Percentiles rank a stretch among this genome's conserved stretches.
phyloP scores from a whole-genome alignment of 2,329 filamentous ascomycete species.

The Fusarium sp. region DNA sequence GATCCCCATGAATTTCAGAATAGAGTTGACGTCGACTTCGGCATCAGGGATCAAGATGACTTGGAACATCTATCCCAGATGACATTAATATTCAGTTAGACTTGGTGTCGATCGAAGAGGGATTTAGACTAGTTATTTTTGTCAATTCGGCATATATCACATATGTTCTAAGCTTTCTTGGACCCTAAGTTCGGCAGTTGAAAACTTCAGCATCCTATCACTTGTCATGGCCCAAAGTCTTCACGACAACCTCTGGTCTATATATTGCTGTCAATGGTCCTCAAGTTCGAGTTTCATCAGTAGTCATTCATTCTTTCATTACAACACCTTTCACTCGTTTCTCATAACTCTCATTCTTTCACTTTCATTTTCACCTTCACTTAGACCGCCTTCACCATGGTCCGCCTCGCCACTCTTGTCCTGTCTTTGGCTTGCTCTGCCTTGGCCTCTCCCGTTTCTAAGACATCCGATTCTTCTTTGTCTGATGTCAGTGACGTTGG shows the following conservation, averaged over 20 bases:
- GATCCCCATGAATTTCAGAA: neutral
- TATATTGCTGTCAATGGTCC: neutral
- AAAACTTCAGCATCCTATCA: neutral
- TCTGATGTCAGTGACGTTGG: neutral
- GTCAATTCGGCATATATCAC: neutral
- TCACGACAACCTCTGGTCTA: neutral
- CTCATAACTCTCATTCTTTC: neutral
- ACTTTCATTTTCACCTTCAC: neutral
- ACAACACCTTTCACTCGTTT: neutral
- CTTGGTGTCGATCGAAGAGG: accelerated
- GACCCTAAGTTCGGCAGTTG: neutral
- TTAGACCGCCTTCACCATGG: neutral
- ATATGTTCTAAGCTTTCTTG: neutral
- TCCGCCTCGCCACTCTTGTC: neutral
- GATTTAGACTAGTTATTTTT: neutral
- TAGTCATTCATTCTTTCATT: neutral
- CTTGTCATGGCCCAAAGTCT: neutral
- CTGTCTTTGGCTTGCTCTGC: neutral
- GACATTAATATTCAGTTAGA: neutral
- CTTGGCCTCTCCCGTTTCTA: neutral
- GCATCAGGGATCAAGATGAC: neutral
- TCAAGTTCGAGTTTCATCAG: accelerated
- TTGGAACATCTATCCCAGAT: accelerated
- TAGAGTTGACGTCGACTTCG: neutral
- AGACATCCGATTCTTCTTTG: neutral